Evolutionary conservation across 352 stramenopile genomes (phyloP).

Genomic region (Phytophthora tubulina): DNA sequence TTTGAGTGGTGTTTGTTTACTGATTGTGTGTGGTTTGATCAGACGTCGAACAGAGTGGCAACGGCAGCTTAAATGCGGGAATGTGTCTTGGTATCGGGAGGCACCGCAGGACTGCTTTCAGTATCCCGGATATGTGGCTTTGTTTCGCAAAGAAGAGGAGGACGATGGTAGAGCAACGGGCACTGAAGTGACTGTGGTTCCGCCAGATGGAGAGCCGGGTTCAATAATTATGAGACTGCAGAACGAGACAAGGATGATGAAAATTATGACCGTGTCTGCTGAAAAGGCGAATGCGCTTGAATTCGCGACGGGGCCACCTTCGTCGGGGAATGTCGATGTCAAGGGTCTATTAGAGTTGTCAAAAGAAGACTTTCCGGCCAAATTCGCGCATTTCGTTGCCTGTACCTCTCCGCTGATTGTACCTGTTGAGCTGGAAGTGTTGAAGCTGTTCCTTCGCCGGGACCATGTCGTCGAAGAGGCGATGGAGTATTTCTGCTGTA

Average conservation of each 20-base stretch:
- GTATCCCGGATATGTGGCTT: slow-evolving; percentile 24
- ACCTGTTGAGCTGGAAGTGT: slow-evolving; percentile 49
- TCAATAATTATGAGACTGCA: slow-evolving; percentile 20
- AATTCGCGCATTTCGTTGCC: slow-evolving; percentile 63
- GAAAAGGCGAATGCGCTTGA: slow-evolving; percentile 21
- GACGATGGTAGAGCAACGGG: neutral
- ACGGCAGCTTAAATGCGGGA: slow-evolving; percentile 11
- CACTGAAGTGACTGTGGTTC: neutral
- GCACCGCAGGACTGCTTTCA: neutral
- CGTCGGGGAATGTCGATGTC: slow-evolving; percentile 13
- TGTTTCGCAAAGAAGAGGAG: slow-evolving; percentile 14
- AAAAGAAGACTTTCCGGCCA: slow-evolving; percentile 55
- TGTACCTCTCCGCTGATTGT: slow-evolving; percentile 51
- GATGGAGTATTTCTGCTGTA: slow-evolving; percentile 58
- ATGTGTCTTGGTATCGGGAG: slow-evolving; percentile 19
- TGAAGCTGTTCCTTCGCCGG: slow-evolving; percentile 56
- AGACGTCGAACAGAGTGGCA: slow-evolving; percentile 42
- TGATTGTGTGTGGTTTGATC: neutral
- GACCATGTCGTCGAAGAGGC: slow-evolving; percentile 60
- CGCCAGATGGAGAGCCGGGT: slow-evolving; percentile 10
- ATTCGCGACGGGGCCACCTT: slow-evolving; percentile 27
- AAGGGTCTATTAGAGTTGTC: slow-evolving; percentile 44
- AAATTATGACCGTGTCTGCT: slow-evolving; percentile 9
- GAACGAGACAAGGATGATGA: slow-evolving; percentile 16
- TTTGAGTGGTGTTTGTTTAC: neutral